Conservation (phyloP, 768 basidiomycete genomes). For the Leccinum disarticulatum region DNA sequence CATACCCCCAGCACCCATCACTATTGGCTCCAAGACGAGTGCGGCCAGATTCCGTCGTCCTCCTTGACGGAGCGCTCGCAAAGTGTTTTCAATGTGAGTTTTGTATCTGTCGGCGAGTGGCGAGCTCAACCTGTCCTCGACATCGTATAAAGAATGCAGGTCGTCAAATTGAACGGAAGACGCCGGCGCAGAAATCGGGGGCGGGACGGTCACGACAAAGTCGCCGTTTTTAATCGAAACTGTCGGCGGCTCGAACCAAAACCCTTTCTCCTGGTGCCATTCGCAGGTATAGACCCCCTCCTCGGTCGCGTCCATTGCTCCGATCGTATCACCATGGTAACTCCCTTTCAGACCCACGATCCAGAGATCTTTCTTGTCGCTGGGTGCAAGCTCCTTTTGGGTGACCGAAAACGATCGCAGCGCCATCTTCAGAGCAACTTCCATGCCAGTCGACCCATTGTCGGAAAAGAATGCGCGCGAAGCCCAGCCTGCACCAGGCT, state of each 20-base stretch:
- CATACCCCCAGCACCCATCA: constrained; percentile 97
- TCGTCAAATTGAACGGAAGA: constrained; percentile 35
- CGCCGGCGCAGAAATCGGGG: constrained; percentile 38
- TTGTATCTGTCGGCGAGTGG: constrained; percentile 66
- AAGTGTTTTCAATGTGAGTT: constrained; percentile 49
- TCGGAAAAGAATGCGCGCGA: constrained; percentile 90
- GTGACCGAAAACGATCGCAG: constrained; percentile 62
- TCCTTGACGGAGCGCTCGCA: constrained; percentile 45
- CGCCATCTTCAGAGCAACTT: constrained; percentile 98
- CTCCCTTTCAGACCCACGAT: constrained; percentile 87
- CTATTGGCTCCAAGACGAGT: constrained; percentile 85
- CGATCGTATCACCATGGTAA: constrained; percentile 98
- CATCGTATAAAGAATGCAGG: constrained; percentile 66
- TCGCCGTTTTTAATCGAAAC: constrained; percentile 65
- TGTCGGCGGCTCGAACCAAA: constrained; percentile 90
- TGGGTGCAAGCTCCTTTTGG: constrained; percentile 32
- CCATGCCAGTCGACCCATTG: constrained; percentile 95
- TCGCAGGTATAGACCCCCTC: constrained; percentile 93
- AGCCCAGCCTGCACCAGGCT: constrained; percentile 91
- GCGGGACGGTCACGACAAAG: constrained; percentile 54
- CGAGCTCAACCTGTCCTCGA: constrained; percentile 56
- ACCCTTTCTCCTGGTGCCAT: constrained; percentile 92
- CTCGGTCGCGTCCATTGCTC: constrained; percentile 93
- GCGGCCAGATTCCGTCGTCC: constrained; percentile 57
- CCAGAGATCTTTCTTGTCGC: constrained; percentile 55